phyloP scores from a whole-genome alignment of 2,329 filamentous ascomycete species.

The Colletotrichum sp. region DNA sequence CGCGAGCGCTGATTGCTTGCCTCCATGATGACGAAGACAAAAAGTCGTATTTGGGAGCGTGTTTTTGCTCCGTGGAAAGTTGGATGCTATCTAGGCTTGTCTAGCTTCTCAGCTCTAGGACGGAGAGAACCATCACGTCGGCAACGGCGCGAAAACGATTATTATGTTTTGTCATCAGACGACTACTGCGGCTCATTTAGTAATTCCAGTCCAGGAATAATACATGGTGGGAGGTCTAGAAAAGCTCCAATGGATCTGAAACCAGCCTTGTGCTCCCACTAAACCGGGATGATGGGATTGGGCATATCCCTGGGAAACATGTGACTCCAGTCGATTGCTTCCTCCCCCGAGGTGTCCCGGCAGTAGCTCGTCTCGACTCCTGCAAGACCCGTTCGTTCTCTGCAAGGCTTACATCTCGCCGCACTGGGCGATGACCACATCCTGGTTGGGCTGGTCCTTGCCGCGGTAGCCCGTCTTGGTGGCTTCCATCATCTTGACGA shows the following conservation, averaged over 20 bases:
- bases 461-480: conserved; percentile 78
- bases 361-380: neutral
- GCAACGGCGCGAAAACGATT: neutral
- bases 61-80: neutral
- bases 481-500: conserved; percentile 91
- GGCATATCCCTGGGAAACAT: neutral
- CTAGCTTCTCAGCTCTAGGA: neutral
- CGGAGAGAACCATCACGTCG: neutral
- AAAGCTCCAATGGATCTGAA: neutral
- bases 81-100: neutral
- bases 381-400: neutral
- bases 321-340: neutral
- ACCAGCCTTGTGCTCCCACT: neutral
- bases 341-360: neutral
- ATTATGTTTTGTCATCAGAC: neutral
- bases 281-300: neutral
- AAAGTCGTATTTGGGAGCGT: neutral
- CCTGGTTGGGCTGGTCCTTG: conserved; percentile 83
- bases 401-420: conserved; percentile 79
- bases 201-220: neutral
- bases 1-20: neutral
- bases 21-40: neutral
- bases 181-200: neutral
- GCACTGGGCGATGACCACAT: conserved; percentile 84
- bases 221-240: neutral